phyloP scores from a whole-genome alignment of 139 green algal species.

The Chlamydomonas eustigma region DNA sequence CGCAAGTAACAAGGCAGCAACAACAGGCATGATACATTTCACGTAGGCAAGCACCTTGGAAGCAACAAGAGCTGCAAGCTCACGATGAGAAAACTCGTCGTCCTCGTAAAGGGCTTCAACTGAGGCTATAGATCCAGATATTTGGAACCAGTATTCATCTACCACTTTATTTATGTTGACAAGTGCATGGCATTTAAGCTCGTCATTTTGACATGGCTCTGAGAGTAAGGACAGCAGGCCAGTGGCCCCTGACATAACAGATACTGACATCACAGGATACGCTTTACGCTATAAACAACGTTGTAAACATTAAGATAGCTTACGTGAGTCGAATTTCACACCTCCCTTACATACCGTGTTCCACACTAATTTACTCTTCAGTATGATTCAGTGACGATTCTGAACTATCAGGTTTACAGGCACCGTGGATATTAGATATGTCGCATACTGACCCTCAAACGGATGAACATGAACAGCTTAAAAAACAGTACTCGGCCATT shows the following conservation, averaged over 20 bases:
- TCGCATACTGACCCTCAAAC: no score
- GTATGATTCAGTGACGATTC: no score
- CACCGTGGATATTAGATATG: no score
- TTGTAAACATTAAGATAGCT: no score
- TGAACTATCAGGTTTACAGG: no score
- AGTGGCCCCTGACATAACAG: slow-evolving; percentile 55
- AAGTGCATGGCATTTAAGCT: slow-evolving; percentile 74
- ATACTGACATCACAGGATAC: no score
- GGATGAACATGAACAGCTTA: not conserved
- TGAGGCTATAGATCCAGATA: slow-evolving; percentile 72
- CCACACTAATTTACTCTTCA: no score
- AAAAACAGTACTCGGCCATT: not conserved
- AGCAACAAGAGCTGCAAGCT: slow-evolving; percentile 92
- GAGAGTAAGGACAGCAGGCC: slow-evolving; percentile 85
- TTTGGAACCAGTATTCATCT: slow-evolving; percentile 86
- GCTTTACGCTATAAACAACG: no score
- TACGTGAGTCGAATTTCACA: no score
- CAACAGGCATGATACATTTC: not conserved
- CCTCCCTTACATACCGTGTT: no score
- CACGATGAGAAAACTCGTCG: slow-evolving; percentile 82
- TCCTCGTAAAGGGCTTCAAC: slow-evolving; percentile 96
- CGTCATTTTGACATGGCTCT: slow-evolving; percentile 68
- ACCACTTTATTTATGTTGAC: slow-evolving; percentile 69
- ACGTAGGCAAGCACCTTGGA: slow-evolving; percentile 79
- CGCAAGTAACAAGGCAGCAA: not conserved